Conservation (phyloP, 192 early-diverging fungal genomes). For the Linnemannia zychae region DNA sequence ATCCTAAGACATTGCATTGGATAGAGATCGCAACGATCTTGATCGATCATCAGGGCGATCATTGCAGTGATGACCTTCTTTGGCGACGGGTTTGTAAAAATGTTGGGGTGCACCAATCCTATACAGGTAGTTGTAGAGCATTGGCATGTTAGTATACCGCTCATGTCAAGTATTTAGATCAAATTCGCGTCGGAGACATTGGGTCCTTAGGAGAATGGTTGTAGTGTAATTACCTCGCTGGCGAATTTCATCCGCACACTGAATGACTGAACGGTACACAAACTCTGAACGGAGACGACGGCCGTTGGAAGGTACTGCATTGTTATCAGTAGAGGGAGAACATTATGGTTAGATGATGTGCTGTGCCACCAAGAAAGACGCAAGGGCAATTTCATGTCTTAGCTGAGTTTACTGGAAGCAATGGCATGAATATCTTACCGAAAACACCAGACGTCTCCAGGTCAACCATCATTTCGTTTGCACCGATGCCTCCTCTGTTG, state of each 20-base stretch:
- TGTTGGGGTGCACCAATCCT: conserved; percentile 35
- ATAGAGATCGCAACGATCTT: conserved; percentile 32
- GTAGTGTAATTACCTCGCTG: conserved; percentile 23
- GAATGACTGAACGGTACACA: conserved; percentile 41
- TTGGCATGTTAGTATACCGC: background rate
- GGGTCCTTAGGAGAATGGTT: background rate
- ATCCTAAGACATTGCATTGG: conserved; percentile 45
- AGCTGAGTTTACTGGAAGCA: background rate
- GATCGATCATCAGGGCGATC: conserved; percentile 45
- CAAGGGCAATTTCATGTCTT: background rate
- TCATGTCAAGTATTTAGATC: background rate
- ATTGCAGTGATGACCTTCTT: conserved; percentile 52
- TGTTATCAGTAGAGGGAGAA: background rate
- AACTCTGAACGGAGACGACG: conserved; percentile 52
- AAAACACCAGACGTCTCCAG: conserved; percentile 50
- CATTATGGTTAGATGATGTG: background rate
- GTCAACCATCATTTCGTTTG: conserved; percentile 51
- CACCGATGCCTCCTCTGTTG: conserved; percentile 26
- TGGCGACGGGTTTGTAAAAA: conserved; percentile 43
- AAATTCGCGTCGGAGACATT: background rate
- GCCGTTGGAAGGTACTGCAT: conserved; percentile 33
- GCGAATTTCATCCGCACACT: conserved; percentile 52
- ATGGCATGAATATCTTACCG: conserved; percentile 19
- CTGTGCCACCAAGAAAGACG: background rate
- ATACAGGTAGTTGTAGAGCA: background rate